Evolutionary conservation across 371 early-diverging fungal species (phyloP).

Genomic region (Lichtheimia ornata): DNA sequence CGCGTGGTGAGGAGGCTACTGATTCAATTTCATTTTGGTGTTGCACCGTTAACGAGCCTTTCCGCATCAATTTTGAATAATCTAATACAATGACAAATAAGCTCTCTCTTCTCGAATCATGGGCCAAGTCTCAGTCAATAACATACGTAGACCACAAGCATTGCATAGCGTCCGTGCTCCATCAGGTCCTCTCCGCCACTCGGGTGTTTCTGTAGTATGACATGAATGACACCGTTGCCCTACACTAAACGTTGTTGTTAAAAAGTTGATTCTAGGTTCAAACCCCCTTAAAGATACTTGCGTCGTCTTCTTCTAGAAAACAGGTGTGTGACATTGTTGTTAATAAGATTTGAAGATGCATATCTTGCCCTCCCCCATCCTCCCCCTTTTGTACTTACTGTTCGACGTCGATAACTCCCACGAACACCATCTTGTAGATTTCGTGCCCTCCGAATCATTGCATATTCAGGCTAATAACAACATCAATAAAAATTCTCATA

Average conservation of each 20-base stretch:
- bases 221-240: slow-evolving; percentile 63
- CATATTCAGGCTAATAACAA: slow-evolving; percentile 24
- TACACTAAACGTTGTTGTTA: slow-evolving; percentile 13
- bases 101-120: not conserved
- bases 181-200: slow-evolving; percentile 74
- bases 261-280: not conserved
- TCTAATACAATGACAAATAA: slow-evolving; percentile 3
- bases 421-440: slow-evolving; percentile 28
- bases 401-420: slow-evolving; percentile 40
- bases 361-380: not conserved
- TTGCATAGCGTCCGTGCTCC: slow-evolving; percentile 72
- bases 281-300: slow-evolving; percentile 1
- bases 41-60: slow-evolving; percentile 9
- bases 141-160: slow-evolving; percentile 69
- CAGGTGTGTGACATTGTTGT: not conserved
- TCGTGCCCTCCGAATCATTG: slow-evolving; percentile 39
- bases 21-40: not conserved
- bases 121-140: not conserved
- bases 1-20: not conserved
- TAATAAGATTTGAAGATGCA: not conserved
- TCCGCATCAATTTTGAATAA: slow-evolving; percentile 12
- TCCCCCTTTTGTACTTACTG: slow-evolving; percentile 18
- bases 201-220: slow-evolving; percentile 63
- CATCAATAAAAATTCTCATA: not conserved
- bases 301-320: slow-evolving; percentile 30